Conservation (phyloP, 495 filamentous ascomycete species). For the Articulospora tetracladia region DNA sequence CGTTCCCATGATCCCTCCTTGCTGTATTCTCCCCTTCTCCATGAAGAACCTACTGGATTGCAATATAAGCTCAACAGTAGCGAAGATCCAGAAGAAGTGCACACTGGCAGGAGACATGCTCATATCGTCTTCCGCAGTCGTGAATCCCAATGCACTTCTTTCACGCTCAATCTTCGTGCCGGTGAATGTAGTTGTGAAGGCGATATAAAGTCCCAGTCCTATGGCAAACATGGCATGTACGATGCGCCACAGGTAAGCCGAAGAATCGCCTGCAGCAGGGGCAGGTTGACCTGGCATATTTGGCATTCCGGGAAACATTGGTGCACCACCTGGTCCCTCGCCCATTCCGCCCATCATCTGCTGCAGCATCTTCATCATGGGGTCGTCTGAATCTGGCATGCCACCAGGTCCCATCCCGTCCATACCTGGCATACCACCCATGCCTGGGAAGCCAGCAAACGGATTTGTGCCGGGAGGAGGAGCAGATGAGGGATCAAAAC, state of each 20-base stretch:
- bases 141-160: slow-evolving; percentile 20
- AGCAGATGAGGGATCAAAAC: slow-evolving; percentile 36
- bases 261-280: slow-evolving; percentile 32
- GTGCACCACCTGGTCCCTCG: slow-evolving; percentile 31
- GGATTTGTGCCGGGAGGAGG: slow-evolving; percentile 30
- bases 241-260: slow-evolving; percentile 63
- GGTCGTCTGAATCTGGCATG: slow-evolving; percentile 46
- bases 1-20: slow-evolving; percentile 55
- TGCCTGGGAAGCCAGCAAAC: slow-evolving; percentile 29
- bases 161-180: slow-evolving; percentile 47
- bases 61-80: slow-evolving; percentile 73
- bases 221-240: slow-evolving; percentile 74
- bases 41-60: slow-evolving; percentile 63
- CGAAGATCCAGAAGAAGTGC: slow-evolving; percentile 73
- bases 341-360: slow-evolving; percentile 50
- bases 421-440: slow-evolving; percentile 22
- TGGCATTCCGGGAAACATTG: slow-evolving; percentile 29
- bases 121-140: slow-evolving; percentile 17
- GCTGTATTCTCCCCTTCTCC: slow-evolving; percentile 43
- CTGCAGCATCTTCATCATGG: slow-evolving; percentile 56
- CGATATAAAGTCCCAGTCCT: slow-evolving; percentile 66
- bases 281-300: slow-evolving; percentile 22
- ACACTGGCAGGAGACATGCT: slow-evolving; percentile 23
- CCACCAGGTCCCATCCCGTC: slow-evolving; percentile 18
- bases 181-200: slow-evolving; percentile 58